Evolutionary conservation across 208 protist species (phyloP), one percentile per base, ranked within the genome.

Genomic region (Crithidia expoeki): DNA sequence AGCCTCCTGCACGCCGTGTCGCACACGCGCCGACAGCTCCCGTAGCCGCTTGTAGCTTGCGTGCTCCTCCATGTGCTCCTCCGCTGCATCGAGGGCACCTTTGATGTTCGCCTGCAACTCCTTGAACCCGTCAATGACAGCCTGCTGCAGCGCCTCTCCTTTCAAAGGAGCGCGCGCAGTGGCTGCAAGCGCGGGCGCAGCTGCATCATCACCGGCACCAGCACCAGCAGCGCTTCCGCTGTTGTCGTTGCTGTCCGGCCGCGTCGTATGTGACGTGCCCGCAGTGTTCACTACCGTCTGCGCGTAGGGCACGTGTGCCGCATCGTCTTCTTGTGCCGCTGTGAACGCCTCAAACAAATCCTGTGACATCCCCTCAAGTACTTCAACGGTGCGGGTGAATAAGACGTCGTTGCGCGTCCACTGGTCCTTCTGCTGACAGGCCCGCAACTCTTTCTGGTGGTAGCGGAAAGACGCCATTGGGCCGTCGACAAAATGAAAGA

Each of bases 341-440:
- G 60, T 74, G 34, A 84, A 68, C 34, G 84, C 88, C 5, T 68
- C 74, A 10, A 81, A 50, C 7, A 71, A 53, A 50, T 92, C 83
- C 7, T 72, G 49, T n/a, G 62, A 52, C 77, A 89, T 88, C 38
- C 40, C 44, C 58, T 88, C 55, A 6, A 96, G 76, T 49, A 79
- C 81, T 64, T 83, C 84, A 59, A 93, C 81, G 2, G 85, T 92
- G 30, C 87, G 83, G 19, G 40, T 44, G 66, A 94, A 94, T 14
- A 82, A 75, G 0, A 52, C 47, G 23, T 76, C 74, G 19, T 85
- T 65, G 16, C 89, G 83, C 55, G 84, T 69, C 89, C 92, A 96
- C 73, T 96, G 92, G 42, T 93, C 83, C 72, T 92, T 92, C 59
- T 94, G 92, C 56, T 88, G 79, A 52, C 88, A 94, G 57, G 80